Evolutionary conservation across 2,329 filamentous ascomycete species (phyloP), one percentile per base, ranked within the genome.

Genomic region (Aspergillus puulaauensis): DNA sequence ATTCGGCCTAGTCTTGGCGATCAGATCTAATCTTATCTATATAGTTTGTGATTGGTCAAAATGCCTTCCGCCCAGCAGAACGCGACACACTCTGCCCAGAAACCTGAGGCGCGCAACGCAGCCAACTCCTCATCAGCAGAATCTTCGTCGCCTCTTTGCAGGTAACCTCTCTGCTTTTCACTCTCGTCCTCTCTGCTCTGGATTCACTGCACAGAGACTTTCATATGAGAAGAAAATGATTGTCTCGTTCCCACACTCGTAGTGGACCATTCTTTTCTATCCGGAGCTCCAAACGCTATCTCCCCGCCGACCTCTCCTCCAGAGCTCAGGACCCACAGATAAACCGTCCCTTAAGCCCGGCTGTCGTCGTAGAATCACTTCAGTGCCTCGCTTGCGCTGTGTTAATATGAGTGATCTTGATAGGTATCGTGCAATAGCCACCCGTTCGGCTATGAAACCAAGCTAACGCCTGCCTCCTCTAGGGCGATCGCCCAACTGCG

Each of bases 401-500:
- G 52, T 64, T 72, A 79, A 68, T 55, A 97, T 96, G 90, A 96
- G 93, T 78, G 92, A 98, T 76, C 85, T 98, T 70, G 95, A 98
- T 80, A 90, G 86, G 93, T 96, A 82, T 66, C 45, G 15, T 33
- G 37, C 43, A 14, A 37, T 12, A 14, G 35, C 27, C 4, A 19
- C 17, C 17, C 7, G n/a, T 14, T 11, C 14, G 5, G 11, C 19
- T 31, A 8, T 15, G 11, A 12, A 14, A 24, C 15, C 46, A 35
- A 47, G 57, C 60, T 58, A 40, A 62, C 47, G 40, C 55, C 56
- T 40, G 50, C 24, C 35, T 56, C 45, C 46, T 60, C 21, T 64
- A 97, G 93, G 79, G 93, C 93, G 59, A 99, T 99, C 72, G 90
- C 91, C 75, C 93, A 97, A 77, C 83, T 99, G 72, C 91, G 95